Evolutionary conservation across 257 asterid species (phyloP).

Genomic region (Buddleja alternifolia): DNA sequence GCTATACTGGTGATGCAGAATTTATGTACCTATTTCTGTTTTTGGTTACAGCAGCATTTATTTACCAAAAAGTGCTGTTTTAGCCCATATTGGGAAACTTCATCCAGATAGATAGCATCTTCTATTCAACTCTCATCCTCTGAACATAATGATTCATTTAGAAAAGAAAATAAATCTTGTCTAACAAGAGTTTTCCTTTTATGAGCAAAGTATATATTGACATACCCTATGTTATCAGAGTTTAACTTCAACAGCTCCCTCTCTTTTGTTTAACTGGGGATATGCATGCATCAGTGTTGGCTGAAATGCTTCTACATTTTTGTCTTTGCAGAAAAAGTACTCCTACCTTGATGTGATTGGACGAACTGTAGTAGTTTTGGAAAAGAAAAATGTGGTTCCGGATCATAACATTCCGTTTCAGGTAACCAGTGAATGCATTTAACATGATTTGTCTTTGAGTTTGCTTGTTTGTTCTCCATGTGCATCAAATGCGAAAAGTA

Average conservation of each 20-base stretch:
- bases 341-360: conserved; percentile 97
- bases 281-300: conserved; percentile 19
- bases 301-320: conserved; percentile 34
- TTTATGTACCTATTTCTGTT: no score
- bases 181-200: not conserved
- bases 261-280: conserved; percentile 1
- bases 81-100: conserved; percentile 9
- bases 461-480: not conserved
- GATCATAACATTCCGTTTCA: conserved; percentile 92
- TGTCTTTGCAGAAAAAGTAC: conserved; percentile 75
- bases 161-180: not conserved
- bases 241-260: conserved; percentile 15
- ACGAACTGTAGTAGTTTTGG: conserved; percentile 91
- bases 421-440: conserved; percentile 50
- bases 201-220: not conserved
- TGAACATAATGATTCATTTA: not conserved
- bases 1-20: no score
- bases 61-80: conserved; percentile 8
- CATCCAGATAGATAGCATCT: conserved; percentile 1
- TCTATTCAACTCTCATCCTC: not conserved
- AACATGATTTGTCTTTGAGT: not conserved
- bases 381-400: conserved; percentile 87
- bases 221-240: not conserved
- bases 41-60: conserved; percentile 17
- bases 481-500: not conserved